Evolutionary conservation across 345 rosid species (phyloP).

Genomic region (Rhodamnia rubescens): DNA sequence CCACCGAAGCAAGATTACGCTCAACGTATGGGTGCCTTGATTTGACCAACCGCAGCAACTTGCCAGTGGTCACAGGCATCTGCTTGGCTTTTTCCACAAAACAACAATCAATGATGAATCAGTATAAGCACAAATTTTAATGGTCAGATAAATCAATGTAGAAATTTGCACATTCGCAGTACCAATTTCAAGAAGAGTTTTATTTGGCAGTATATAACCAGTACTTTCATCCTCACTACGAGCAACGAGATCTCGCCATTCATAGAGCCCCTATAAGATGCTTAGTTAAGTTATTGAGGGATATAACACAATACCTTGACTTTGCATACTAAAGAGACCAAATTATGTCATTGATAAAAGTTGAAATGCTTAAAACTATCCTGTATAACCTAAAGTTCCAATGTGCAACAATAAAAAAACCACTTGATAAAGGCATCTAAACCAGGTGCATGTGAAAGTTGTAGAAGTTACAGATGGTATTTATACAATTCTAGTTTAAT

Average conservation of each 20-base stretch:
- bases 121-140: neutral
- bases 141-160: neutral
- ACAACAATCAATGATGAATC: neutral
- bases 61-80: constrained; percentile 53
- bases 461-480: neutral
- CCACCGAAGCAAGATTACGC: constrained; percentile 44
- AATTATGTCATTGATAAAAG: neutral
- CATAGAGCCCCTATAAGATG: constrained; percentile 59
- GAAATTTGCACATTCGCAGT: neutral
- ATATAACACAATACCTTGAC: neutral
- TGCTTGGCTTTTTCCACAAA: constrained; percentile 50
- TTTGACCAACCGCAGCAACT: constrained; percentile 48
- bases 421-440: neutral
- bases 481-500: neutral
- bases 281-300: neutral
- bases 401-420: neutral
- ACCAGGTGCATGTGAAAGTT: neutral
- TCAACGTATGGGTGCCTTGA: constrained; percentile 60
- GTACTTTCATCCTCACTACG: constrained; percentile 91
- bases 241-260: constrained; percentile 82
- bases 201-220: constrained; percentile 80
- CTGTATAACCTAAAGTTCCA: neutral
- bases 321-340: neutral
- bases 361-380: neutral
- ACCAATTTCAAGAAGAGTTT: constrained; percentile 80